These are phyloP conservation scores for Dioscorea zingiberensis DNA, from an alignment of 106 monocot species.

Conservation along the genomic window DNA sequence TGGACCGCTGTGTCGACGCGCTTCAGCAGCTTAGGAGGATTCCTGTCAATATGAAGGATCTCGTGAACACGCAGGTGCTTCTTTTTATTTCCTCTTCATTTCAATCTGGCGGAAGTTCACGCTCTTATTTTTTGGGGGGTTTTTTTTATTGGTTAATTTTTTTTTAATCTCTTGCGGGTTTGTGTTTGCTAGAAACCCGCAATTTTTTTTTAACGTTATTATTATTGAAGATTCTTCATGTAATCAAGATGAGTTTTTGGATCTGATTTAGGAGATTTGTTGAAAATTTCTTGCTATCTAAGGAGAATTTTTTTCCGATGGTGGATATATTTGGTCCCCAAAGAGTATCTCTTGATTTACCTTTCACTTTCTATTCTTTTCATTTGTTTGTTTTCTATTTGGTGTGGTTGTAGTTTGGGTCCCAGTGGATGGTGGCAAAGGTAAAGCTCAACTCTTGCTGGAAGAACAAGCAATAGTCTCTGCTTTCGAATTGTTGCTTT, in stretches of 20 bases:
- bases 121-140: background rate
- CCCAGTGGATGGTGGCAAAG: no score
- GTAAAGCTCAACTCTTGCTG: no score
- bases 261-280: background rate
- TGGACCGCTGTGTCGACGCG: conserved; percentile 47
- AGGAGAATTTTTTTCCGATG: background rate
- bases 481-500: no score
- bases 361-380: no score
- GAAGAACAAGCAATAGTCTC: no score
- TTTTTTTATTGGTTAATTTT: background rate
- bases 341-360: background rate
- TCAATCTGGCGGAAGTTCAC: background rate
- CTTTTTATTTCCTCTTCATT: background rate
- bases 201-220: no score
- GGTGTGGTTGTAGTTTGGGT: no score
- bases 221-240: background rate
- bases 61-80: conserved; percentile 48
- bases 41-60: conserved; percentile 33
- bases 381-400: no score
- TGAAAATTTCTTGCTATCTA: background rate
- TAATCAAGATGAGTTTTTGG: background rate
- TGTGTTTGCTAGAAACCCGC: background rate
- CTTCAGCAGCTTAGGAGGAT: conserved; percentile 29
- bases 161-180: background rate
- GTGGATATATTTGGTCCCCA: background rate